Evolutionary conservation across 805 yeast species (phyloP).

Genomic region (Komagataella mondaviorum): DNA sequence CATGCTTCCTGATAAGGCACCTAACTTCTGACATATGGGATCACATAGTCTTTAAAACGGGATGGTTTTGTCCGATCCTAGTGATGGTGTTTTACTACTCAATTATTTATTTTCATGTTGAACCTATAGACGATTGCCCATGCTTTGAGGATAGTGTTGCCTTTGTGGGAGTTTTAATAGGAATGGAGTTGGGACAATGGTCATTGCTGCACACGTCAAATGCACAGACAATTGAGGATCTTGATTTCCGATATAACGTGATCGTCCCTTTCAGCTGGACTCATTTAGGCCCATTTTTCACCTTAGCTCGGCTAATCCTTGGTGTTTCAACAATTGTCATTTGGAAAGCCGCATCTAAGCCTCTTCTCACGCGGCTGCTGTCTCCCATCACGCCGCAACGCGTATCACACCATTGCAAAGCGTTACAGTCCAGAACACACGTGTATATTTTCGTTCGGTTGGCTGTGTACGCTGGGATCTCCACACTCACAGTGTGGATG

Average conservation of each 20-base stretch:
- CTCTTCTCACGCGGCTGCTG: slow-evolving; percentile 40
- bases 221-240: not conserved
- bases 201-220: slow-evolving; percentile 13
- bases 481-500: slow-evolving; percentile 38
- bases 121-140: slow-evolving; percentile 89
- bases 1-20: slow-evolving; percentile 34
- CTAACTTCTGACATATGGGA: slow-evolving; percentile 31
- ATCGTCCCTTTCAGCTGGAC: slow-evolving; percentile 26
- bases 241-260: slow-evolving; percentile 1
- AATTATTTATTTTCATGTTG: slow-evolving; percentile 57
- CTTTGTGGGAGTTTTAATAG: slow-evolving; percentile 76
- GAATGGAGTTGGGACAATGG: slow-evolving; percentile 58
- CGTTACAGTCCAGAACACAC: slow-evolving; percentile 49
- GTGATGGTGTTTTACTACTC: slow-evolving; percentile 23
- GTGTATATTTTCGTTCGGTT: slow-evolving; percentile 68
- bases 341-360: slow-evolving; percentile 71
- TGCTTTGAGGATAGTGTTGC: slow-evolving; percentile 94
- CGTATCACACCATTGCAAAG: slow-evolving; percentile 23
- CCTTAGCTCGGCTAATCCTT: slow-evolving; percentile 33
- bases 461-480: slow-evolving; percentile 72
- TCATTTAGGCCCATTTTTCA: slow-evolving; percentile 26
- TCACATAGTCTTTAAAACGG: slow-evolving; percentile 18
- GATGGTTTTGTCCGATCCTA: slow-evolving; percentile 19
- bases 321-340: slow-evolving; percentile 51
- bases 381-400: slow-evolving; percentile 25